These are phyloP conservation scores for Gnaphalium uliginosum DNA, from an alignment of 129 eudicot species.

Conservation along the genomic window DNA sequence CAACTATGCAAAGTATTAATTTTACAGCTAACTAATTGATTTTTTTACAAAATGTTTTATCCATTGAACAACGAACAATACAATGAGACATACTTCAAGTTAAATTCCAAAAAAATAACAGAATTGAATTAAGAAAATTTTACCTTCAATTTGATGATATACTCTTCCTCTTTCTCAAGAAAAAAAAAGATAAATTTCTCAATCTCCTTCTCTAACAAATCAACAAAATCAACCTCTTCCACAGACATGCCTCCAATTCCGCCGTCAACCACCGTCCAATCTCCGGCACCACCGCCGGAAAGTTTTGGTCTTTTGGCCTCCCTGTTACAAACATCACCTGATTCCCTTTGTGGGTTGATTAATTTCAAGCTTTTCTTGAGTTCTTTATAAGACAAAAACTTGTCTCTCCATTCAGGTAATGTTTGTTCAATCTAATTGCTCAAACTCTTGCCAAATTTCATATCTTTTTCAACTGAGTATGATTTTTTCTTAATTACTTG, in stretches of 20 bases:
- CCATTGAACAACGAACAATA: background rate
- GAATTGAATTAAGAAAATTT: conserved; percentile 6
- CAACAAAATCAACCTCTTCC: conserved; percentile 69
- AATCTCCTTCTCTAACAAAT: conserved; percentile 75
- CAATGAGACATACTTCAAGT: too few relatives aligned
- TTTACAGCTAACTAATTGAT: background rate
- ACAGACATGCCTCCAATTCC: conserved; percentile 35
- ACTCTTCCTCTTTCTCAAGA: conserved; percentile 85
- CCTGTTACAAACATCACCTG: conserved; percentile 25
- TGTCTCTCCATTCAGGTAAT: conserved; percentile 87
- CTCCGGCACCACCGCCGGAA: conserved; percentile 33
- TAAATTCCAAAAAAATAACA: background rate
- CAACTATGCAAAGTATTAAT: background rate
- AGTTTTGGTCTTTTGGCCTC: conserved; percentile 43
- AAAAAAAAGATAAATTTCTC: conserved; percentile 82
- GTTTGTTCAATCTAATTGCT: conserved; percentile 83
- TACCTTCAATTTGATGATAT: conserved; percentile 83
- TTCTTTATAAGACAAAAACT: conserved; percentile 82
- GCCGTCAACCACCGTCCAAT: conserved; percentile 28
- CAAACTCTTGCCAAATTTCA: conserved; percentile 91
- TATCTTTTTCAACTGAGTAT: conserved; percentile 25
- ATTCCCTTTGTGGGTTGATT: conserved; percentile 43
- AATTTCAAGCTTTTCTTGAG: conserved; percentile 72
- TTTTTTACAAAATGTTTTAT: background rate
- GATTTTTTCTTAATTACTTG: background rate